Conservation (phyloP, 495 filamentous ascomycete species). For the Penicillium salamii region DNA sequence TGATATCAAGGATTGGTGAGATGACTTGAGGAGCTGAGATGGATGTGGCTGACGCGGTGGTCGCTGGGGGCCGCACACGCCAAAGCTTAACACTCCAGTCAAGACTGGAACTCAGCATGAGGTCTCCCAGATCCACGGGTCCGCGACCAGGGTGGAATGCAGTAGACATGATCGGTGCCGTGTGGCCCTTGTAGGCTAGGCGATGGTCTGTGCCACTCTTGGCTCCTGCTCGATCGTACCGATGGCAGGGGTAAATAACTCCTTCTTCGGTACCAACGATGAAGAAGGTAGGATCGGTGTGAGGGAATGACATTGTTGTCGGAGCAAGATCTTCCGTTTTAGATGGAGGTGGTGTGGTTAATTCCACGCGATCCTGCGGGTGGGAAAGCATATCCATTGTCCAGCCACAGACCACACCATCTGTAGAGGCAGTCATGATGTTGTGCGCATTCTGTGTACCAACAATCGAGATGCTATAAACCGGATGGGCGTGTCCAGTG, state of each 20-base stretch:
- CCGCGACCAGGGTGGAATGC: constrained; percentile 92
- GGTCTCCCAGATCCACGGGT: constrained; percentile 89
- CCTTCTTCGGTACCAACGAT: constrained; percentile 96
- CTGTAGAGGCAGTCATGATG: constrained; percentile 92
- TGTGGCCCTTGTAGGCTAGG: constrained; percentile 81
- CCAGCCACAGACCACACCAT: constrained; percentile 96
- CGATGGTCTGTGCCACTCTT: constrained; percentile 90
- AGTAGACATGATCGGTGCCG: constrained; percentile 92
- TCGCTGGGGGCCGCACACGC: constrained; percentile 74
- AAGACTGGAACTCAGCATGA: constrained; percentile 79
- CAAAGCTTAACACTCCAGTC: constrained; percentile 98
- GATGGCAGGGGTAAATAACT: constrained; percentile 90
- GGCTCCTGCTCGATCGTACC: constrained; percentile 93
- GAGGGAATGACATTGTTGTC: constrained; percentile 93
- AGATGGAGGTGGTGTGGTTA: constrained; percentile 78
- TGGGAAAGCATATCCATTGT: constrained; percentile 94
- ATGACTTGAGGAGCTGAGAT: constrained; percentile 42
- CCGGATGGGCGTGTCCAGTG: constrained; percentile 87
- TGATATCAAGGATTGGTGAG: constrained; percentile 79
- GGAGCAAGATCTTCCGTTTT: constrained; percentile 95
- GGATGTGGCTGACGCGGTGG: constrained; percentile 45
- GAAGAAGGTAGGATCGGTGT: constrained; percentile 95
- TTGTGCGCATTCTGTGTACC: constrained; percentile 99
- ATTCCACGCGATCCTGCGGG: constrained; percentile 86
- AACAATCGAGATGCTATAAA: constrained; percentile 92